Conservation (phyloP, 371 early-diverging fungal species). For the Saksenaea vasiformis region DNA sequence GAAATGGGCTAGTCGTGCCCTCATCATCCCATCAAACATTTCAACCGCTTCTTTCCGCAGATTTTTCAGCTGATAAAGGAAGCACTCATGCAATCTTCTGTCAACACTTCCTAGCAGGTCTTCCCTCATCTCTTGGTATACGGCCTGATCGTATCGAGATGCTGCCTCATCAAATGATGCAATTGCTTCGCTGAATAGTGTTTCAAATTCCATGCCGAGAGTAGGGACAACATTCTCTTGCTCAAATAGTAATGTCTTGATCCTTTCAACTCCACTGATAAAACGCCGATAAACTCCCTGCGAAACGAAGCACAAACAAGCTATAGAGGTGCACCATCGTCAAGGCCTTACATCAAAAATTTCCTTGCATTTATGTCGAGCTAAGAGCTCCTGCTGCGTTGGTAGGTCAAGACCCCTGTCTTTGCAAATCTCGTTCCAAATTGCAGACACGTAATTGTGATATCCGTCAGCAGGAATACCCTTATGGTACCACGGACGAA, state of each 20-base stretch:
- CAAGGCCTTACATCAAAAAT: conserved; percentile 71
- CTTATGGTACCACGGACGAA: conserved; percentile 86
- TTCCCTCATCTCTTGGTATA: conserved; percentile 84
- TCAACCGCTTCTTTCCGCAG: conserved; percentile 70
- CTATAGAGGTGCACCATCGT: neutral
- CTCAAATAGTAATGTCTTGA: conserved; percentile 71
- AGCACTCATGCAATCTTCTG: conserved; percentile 75
- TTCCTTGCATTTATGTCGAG: conserved; percentile 98
- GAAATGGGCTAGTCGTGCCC: conserved; percentile 9
- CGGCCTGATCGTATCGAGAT: conserved; percentile 86
- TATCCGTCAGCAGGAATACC: conserved; percentile 96
- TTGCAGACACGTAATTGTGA: conserved; percentile 82
- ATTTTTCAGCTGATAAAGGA: conserved; percentile 86
- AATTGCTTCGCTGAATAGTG: conserved; percentile 62
- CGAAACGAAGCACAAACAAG: neutral
- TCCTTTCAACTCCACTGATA: conserved; percentile 52
- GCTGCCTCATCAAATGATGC: conserved; percentile 86
- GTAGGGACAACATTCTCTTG: conserved; percentile 74
- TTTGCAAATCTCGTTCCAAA: conserved; percentile 93
- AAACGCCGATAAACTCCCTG: conserved; percentile 76
- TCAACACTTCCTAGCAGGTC: conserved; percentile 81
- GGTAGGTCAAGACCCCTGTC: conserved; percentile 97
- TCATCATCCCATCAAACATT: conserved; percentile 56
- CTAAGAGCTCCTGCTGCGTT: conserved; percentile 95
- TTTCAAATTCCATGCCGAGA: conserved; percentile 71